These are phyloP conservation scores for Herpetospermum pedunculosum DNA, from an alignment of 306 rosid genomes.

Conservation along the genomic window DNA sequence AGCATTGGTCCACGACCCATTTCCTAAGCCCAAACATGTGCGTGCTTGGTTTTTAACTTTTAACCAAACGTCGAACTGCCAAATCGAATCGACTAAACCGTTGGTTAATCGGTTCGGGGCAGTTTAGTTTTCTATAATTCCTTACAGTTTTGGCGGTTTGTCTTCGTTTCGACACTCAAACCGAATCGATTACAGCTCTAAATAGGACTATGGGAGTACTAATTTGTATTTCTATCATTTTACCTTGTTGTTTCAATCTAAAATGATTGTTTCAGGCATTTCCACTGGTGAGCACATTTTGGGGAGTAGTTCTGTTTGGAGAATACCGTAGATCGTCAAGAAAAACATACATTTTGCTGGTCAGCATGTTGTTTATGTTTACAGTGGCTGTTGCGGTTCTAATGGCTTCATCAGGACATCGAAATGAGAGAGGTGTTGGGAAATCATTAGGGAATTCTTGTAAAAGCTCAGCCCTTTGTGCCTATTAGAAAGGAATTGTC, in stretches of 20 bases:
- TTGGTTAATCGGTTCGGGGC: too few species aligned
- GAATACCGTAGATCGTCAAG: conserved; percentile 73
- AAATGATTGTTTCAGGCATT: conserved; percentile 49
- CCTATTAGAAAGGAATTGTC: not conserved
- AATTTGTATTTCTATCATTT: not conserved
- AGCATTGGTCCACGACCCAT: too few species aligned
- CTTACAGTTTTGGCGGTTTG: too few species aligned
- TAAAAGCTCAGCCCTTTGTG: not conserved
- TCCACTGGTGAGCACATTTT: conserved; percentile 87
- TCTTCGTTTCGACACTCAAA: too few species aligned
- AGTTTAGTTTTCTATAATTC: too few species aligned
- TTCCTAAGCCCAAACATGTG: too few species aligned
- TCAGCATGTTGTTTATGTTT: conserved; percentile 66
- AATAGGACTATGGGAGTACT: too few species aligned
- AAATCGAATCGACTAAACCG: too few species aligned
- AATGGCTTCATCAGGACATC: conserved; percentile 79
- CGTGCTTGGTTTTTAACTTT: too few species aligned
- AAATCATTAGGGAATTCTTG: not conserved
- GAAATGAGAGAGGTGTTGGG: conserved; percentile 23
- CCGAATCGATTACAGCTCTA: too few species aligned
- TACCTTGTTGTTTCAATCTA: not conserved
- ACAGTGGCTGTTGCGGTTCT: conserved; percentile 56
- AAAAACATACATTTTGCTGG: conserved; percentile 50
- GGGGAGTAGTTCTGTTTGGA: conserved; percentile 72
- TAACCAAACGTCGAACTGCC: too few species aligned